Evolutionary conservation across 768 basidiomycete species (phyloP), one percentile per base, ranked within the genome.

Genomic region (Suillus tomentosus): DNA sequence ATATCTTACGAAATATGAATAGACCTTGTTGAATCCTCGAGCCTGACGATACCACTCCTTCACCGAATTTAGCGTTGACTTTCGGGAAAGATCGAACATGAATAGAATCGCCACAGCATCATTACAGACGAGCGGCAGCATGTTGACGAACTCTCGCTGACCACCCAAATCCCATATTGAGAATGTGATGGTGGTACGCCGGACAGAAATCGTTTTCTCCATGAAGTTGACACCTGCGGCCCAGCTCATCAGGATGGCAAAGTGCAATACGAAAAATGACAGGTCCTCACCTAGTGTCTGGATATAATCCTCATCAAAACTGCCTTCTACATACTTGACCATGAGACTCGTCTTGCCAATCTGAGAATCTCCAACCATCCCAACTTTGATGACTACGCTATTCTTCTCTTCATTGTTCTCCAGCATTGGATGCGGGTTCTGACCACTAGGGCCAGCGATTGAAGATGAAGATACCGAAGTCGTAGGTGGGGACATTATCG

Each of bases 41-140:
- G 96, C 95, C 79, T 99, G 97, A 71, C 97, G 86, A 83, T 99
- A 99, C 97, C 97, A 99, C 78, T 99, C 97, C 79, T 99, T 99
- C 71, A 99, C 95, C 63, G 94, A 96, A 79, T 99, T 99, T 67
- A 99, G 79, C 50, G 97, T 99, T 65, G 93, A 94, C 79, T 99
- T 99, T 69, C 97, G 88, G 64, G 94, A 95, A 54, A 99, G 85
- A 81, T 99, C 97, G 75, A 99, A 99, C 97, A 99, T 99, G 88
- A 99, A 99, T 55, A 99, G 83, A 72, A 99, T 96, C 47, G 97
- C 97, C 64, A 99, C 96, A n/a, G 97, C 96, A 71, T 99, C 96
- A 74, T 98, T 99, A 79, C 95, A 98, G 68, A 98, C 96, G 51
- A 99, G 86, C 19, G 96, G 96, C 42, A 98, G 81, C 96, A 99